phyloP scores from a whole-genome alignment of 2,329 filamentous ascomycete species.

The Paecilomyces formosus region DNA sequence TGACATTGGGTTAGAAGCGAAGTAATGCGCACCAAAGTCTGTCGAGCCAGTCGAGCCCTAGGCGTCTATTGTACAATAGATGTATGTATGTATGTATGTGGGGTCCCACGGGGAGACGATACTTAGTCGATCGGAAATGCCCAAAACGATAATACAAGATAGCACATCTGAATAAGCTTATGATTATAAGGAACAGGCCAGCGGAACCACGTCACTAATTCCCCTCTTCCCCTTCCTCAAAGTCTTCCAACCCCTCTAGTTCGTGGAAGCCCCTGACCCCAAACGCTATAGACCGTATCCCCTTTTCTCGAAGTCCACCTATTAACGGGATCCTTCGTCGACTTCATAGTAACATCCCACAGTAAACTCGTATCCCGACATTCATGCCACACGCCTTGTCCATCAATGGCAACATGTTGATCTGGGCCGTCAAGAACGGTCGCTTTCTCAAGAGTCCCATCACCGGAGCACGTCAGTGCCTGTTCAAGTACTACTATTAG shows the following conservation, averaged over 20 bases:
- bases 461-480: slow-evolving; percentile 2
- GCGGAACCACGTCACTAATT: background rate
- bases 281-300: slow-evolving; percentile 5
- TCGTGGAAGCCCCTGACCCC: background rate
- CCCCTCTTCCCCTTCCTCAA: background rate
- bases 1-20: background rate
- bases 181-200: too few relatives aligned
- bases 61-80: too few relatives aligned
- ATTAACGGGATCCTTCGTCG: background rate
- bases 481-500: background rate
- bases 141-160: too few relatives aligned
- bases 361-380: slow-evolving; percentile 3
- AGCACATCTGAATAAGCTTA: too few relatives aligned
- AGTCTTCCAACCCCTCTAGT: background rate
- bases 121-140: background rate
- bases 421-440: background rate
- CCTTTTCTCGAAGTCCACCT: slow-evolving; percentile 2
- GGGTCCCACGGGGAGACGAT: background rate
- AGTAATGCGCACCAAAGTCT: background rate
- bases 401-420: slow-evolving; percentile 2
- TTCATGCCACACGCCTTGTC: slow-evolving; percentile 5
- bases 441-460: slow-evolving; percentile 4
- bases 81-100: background rate
- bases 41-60: too few relatives aligned
- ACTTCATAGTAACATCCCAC: slow-evolving; percentile 1